Evolutionary conservation across 805 yeast genomes (phyloP), one percentile per base, ranked within the genome.

Genomic region (Metschnikowia drakensbergensis): DNA sequence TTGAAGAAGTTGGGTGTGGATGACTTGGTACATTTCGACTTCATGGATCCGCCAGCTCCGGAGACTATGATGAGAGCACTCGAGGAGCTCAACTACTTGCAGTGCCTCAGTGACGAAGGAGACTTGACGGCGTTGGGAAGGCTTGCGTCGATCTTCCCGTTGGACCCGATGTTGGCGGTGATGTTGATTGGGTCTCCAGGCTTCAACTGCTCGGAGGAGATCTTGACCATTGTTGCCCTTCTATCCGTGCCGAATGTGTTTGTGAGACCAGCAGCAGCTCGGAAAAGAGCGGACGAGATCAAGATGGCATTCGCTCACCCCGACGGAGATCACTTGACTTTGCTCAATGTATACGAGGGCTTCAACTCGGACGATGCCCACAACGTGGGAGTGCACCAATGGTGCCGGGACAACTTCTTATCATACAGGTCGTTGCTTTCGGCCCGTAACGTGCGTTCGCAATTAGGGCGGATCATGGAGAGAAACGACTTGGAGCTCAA

Each of bases 1-100:
- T 76, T 92, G 67, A 94, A 94, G 66, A 94, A 94, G 68, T 79
- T 94, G 54, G 98, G 98, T 10, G 80, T 92, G 54, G 96, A 94
- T 64, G 98, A 92, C 70, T 80, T 92, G 61, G 99, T 94, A 35
- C 98, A 92, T 69, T 92, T 92, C 63, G 99, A 94, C 66, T 92
- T 94, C 64, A 92, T 92, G 96, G 99, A 92, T 64, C 98, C 99
- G 6, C 99, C 99, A 10, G 98, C 98, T 2, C 99, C 99, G 7
- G 99, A 92, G 68, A 94, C 99, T 5, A 94, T 92, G 99, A 94
- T 94, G 99, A 80, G 99, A 65, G 98, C 98, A 0, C 74, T 92
- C 54, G 99, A 92, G 67, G 99, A 92, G 67, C 77, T 92, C 61
- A 91, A 94, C 64, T 94, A 89, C 64, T 74, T 92, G 53, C 84